Base-by-base conservation (phyloP, 2,329 filamentous ascomycete species). In the Colletotrichum cuscutae region DNA sequence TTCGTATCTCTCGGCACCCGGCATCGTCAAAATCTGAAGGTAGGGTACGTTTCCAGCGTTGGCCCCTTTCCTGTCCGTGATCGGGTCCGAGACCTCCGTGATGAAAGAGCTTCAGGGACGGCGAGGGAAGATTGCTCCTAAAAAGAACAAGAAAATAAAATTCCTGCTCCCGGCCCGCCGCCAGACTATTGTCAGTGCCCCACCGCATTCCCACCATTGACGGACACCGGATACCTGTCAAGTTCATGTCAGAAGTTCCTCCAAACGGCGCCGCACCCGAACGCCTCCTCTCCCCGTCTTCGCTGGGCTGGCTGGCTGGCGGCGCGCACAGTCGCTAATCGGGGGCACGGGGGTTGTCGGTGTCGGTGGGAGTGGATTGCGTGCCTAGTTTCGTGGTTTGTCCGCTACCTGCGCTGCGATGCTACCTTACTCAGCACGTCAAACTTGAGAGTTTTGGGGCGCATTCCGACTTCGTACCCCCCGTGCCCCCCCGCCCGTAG, bases 281-380 rank as follows among this genome's bases (percentile, higher is more conserved):
- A 24, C 35, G 58, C 35, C 35, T 24, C 26, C 22, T 37, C 54
- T 5, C 54, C 24, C 37, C 37, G 37, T 42, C 37, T 3, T 42
- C 13, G 5, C 13, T 42, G 37, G 37, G 37, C 37, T 42, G 37
- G 26, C 26, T 26, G 26, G 26, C 4, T 26, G 26, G 37, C 37
- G 22, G 28, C 26, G 46, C 59, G 65, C 65, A 70, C 65, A 22
- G 54, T 72, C 70, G 70, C 66, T 57, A 65, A 69, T 69, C 59
- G 63, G 63, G 63, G 57, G 52, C 19, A 12, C 46, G n/a, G 53
- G 24, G 26, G 35, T 11, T 3, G 37, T 42, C 37, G 37, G 37
- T 42, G 37, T 42, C 37, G 37, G 37, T 7, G 13, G 37, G 37
- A 42, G 37, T 42, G 37, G 37, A 19, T 42, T 42, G 13, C 37